Evolutionary conservation across 768 basidiomycete genomes (phyloP), one percentile per base, ranked within the genome.

Genomic region (Collybiopsis confluens): DNA sequence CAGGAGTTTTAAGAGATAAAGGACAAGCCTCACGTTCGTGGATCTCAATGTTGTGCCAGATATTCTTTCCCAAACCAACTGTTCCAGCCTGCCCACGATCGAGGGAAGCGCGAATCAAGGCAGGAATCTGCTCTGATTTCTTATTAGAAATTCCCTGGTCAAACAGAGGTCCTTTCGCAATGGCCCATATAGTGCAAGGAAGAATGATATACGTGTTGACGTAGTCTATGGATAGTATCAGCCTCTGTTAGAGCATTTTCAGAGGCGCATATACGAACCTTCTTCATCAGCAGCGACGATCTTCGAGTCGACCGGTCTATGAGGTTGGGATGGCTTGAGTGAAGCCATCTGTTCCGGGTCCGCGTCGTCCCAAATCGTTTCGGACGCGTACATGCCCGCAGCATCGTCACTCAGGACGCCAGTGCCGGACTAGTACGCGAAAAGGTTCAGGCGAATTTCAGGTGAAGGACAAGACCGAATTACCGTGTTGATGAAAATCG

Each of bases 1-100:
- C 9, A 23, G n/a, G n/a, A n/a, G n/a, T n/a, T n/a, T 23, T 9
- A 41, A 27, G 20, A 15, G 8, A 3, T 16, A 44, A 24, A 28
- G 23, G 8, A 16, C 20, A 15, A 52, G 11, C 24, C 72, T 48
- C 54, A 81, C 82, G 58, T 41, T 85, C 82, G 36, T 79, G 66
- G 36, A 83, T 71, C 56, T 81, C 62, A 4, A 84, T 78, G 55
- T 82, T 68, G 0, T 77, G 74, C 85, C 83, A 88, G 5, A 81
- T 41, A 50, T 85, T 83, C 60, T 73, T 67, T 1, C 86, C 86
- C 38, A 72, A 59, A 0, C 85, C 83, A 3, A 86, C 68, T 59
- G 81, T 67, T 11, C 81, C 82, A 0, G 72, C 82, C 27, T 76
- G 72, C 1, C 73, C 73, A 35, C 85, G 72, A 56, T 61, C 67